A percentile compares a stretch with the other conserved stretches of the same genome.
Evolutionary conservation across 768 basidiomycete species (phyloP).

Genomic region (Phallus indusiatus): DNA sequence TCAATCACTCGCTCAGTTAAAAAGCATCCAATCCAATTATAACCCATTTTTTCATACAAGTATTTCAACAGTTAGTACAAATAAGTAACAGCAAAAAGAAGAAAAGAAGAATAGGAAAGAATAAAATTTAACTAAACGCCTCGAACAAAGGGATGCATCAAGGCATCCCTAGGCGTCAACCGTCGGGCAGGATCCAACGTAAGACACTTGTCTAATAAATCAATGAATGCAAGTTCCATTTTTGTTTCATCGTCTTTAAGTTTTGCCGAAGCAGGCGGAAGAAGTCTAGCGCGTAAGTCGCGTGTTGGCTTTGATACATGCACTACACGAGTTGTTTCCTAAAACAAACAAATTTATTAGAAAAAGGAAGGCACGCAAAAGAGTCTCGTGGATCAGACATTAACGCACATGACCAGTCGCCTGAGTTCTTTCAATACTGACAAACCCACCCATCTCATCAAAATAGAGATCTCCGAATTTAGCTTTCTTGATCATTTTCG

Average conservation of each 20-base stretch:
- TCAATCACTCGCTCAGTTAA: too few relatives aligned
- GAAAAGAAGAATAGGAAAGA: background rate
- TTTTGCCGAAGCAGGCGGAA: constrained; percentile 71
- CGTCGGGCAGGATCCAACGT: constrained; percentile 78
- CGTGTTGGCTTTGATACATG: constrained; percentile 74
- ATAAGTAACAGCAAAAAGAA: background rate
- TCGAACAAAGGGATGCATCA: constrained; percentile 79
- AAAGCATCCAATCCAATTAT: background rate
- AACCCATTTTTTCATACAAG: background rate
- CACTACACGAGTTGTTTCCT: constrained; percentile 78
- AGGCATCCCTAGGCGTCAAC: constrained; percentile 83
- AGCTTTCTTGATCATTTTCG: constrained; percentile 89
- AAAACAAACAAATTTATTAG: constrained; percentile 12
- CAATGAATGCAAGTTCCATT: constrained; percentile 69
- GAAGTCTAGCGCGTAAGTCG: constrained; percentile 72
- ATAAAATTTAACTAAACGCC: constrained; percentile 19
- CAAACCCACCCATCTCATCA: constrained; percentile 84
- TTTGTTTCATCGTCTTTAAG: constrained; percentile 86
- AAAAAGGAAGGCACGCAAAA: background rate
- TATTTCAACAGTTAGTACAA: background rate
- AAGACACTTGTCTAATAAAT: constrained; percentile 86
- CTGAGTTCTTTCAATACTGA: constrained; percentile 74
- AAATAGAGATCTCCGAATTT: constrained; percentile 91
- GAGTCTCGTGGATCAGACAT: constrained; percentile 1
- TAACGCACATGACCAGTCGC: constrained; percentile 71